A percentile compares a stretch with the other conserved stretches of the same genome.
Conservation (phyloP, 495 filamentous ascomycete genomes). For the Podospora comata region DNA sequence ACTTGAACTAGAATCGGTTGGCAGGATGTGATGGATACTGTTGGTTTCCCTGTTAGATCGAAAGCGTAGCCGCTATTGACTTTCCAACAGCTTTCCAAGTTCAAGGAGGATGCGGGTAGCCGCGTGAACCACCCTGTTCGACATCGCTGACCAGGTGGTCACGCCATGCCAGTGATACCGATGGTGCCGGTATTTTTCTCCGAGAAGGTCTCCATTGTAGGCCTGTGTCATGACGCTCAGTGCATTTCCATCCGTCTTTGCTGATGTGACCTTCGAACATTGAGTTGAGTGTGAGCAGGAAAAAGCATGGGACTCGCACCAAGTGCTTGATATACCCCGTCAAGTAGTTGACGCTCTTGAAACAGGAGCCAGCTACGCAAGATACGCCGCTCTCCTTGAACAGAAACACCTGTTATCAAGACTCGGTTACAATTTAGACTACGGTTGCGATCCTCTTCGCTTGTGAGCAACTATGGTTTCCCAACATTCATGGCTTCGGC, state of each 20-base stretch:
- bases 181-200: neutral
- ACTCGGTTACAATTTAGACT: neutral
- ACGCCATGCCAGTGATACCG: neutral
- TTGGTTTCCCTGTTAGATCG: neutral
- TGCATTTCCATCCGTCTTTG: neutral
- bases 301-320: neutral
- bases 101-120: neutral
- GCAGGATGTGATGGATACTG: neutral
- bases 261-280: neutral
- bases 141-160: neutral
- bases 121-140: neutral
- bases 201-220: neutral
- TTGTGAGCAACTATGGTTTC: neutral
- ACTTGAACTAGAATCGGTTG: neutral
- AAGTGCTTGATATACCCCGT: neutral
- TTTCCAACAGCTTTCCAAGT: neutral
- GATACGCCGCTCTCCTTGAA: neutral
- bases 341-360: no score
- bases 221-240: neutral
- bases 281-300: neutral
- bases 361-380: no score
- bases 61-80: neutral
- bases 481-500: neutral
- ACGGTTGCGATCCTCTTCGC: neutral
- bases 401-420: neutral